Conservation (phyloP, 345 rosid genomes). For the Jatropha curcas region DNA sequence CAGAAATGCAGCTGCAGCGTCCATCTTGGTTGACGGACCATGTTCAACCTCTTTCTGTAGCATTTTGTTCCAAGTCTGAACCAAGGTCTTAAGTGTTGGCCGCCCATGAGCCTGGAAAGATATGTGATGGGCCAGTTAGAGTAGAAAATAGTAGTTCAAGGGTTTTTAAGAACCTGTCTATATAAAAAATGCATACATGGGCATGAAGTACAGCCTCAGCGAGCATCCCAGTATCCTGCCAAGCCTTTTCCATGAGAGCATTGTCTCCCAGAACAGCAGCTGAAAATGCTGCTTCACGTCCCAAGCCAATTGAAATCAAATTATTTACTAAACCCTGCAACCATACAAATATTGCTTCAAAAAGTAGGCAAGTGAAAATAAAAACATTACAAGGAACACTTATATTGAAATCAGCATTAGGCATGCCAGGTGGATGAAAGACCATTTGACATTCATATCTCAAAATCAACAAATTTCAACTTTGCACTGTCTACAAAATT, state of each 20-base stretch:
- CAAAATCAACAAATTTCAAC: background rate
- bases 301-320: constrained; percentile 84
- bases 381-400: background rate
- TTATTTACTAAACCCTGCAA: constrained; percentile 83
- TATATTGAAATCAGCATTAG: background rate
- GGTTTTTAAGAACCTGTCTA: background rate
- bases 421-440: background rate
- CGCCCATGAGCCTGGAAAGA: constrained; percentile 89
- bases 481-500: too few species aligned
- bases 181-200: constrained; percentile 56
- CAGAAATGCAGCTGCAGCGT: constrained; percentile 89
- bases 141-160: constrained; percentile 12
- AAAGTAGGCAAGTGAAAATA: background rate
- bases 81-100: constrained; percentile 82
- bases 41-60: constrained; percentile 86
- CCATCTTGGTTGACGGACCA: constrained; percentile 69
- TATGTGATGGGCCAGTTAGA: constrained; percentile 21
- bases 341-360: constrained; percentile 10
- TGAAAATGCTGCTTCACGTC: constrained; percentile 94
- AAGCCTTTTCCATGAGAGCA: constrained; percentile 95
- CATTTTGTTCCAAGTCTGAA: constrained; percentile 84
- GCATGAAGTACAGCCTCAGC: constrained; percentile 99
- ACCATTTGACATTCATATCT: background rate
- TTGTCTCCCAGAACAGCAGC: constrained; percentile 96
- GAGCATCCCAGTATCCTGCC: constrained; percentile 99